Base-by-base conservation (phyloP, 1,139 yeast genomes). In the Sugiyamaella paludigena region DNA sequence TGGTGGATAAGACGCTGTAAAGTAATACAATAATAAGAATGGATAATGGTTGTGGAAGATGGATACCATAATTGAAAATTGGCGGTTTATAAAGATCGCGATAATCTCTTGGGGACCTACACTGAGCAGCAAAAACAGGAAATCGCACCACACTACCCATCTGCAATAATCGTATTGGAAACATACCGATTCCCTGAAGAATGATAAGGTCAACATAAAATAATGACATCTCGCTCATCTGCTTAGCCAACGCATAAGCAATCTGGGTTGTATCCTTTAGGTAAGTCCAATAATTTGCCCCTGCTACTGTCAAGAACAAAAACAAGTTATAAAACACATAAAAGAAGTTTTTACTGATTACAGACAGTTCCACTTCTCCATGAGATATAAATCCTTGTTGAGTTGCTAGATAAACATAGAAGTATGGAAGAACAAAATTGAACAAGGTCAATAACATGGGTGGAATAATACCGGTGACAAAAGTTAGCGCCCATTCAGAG, bases 291-390 rank as follows among this genome's bases (percentile, higher is more conserved):
- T 80, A 78, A 55, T 80, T 81, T 39, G 81, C 72, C 27, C 82
- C 80, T 19, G 88, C 87, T 43, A 85, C 76, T 7, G 94, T 85
- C 68, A 87, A 87, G 48, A 87, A 88, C 66, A 87, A 74, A 60
- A 87, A 88, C 75, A 87, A 76, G 68, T 87, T 87, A 63, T 87
- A 87, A 65, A 88, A 87, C 36, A 87, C 83, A 67, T 84, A 88
- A 64, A 86, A 82, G 67, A 87, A 87, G 67, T 88, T 87, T 70
- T 88, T 87, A 52, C 85, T 78, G 11, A 87, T 81, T 0, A 87
- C 78, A 0, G 92, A 81, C 31, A 87, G 71, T 65, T 87, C 96
- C 48, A 82, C 87, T 58, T 87, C 95, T 33, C 92, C 87, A 57
- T 82, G 81, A 7, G 94, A 84, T 7, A 87, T 76, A 59, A 79